Evolutionary conservation across 1,284 basidiomycete genomes (phyloP), one percentile per base, ranked within the genome.

Genomic region (Pholiota adiposa): DNA sequence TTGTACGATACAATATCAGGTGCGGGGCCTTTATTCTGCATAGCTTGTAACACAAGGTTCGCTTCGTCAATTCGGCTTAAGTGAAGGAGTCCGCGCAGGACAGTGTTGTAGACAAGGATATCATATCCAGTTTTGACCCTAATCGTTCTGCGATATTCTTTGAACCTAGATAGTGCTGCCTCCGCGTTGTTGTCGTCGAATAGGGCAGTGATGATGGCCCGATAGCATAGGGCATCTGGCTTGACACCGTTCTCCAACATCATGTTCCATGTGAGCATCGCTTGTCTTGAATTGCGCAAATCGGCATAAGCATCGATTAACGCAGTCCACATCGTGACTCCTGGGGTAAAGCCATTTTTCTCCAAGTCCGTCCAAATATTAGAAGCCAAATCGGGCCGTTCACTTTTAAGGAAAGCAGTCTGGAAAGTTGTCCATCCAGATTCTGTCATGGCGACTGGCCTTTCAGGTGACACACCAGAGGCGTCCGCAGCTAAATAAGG

Each of bases 1-100:
- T 96, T 96, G 77, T 88, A 90, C 0, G 92, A 87, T 56, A 89
- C 78, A 18, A 91, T 75, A 69, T 94, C 89, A 7, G 89, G 88
- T 21, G 77, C 76, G 0, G 87, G 87, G 0, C 86, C 86, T 8
- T 80, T 66, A 1, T 77, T 58, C 14, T 71, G 70, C 71, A 93
- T 85, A 43, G 71, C 69, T 27, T 78, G 69, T 27, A 91, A 69
- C 27, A 92, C 56, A 1, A 67, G 66, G 25, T 73, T 69, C 2
- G 85, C 88, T 16, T 83, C 79, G 1, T 70, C 65, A 25, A 79
- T 73, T 25, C 73, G 77, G 21, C 72, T 72, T 27, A 72, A 69
- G 38, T 72, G 73, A 23, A 92, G 78, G n/a, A 91, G 74, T 36
- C 86, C 86, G 38, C 87, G 75, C 7, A 93, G 65, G 14, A 85